Evolutionary conservation across 352 stramenopile genomes (phyloP), one percentile per base, ranked within the genome.

Genomic region (Peronospora belbahrii): DNA sequence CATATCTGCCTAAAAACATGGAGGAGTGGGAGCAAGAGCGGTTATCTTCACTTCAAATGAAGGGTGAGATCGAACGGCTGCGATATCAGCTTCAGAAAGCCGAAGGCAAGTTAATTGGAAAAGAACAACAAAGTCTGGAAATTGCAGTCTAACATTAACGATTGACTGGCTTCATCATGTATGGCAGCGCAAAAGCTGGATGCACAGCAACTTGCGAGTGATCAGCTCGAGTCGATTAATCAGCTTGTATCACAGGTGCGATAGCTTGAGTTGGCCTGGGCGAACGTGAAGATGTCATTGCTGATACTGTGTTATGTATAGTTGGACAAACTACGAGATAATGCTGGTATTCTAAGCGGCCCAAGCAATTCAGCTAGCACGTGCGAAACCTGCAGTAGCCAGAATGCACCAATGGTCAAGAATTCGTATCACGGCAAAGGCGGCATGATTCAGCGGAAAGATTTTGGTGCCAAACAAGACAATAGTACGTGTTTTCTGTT

Each of bases 191-290:
- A 88, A 34, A 88, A 87, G 46, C 32, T 77, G 37, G 79, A 88
- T 39, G 79, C 79, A 6, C 79, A 90, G 34, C 58, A 85, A 27
- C 64, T 87, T 54, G 79, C 78, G 17, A 82, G 65, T 23, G 79
- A 88, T 27, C 79, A 90, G 35, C 59, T 88, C 13, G 79, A 88
- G 52, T 87, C 75, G 6, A 90, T 90, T 42, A 88, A 90, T 46
- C 71, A 87, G 37, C 73, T 90, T 24, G 79, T 90, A 20, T 67
- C 63, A 20, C 74, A 86, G 73, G 70, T 85, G 54, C 5, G 46
- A 6, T 34, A 6, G 13, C 10, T 51, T 38, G 31, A 14, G 6
- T 36, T 38, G 4, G 6, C n/a, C n/a, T 36, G 0, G 27, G 2
- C 7, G 17, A 39, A 19, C 3, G 0, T 19, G 17, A 14, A n/a